phyloP scores from a whole-genome alignment of 306 rosid species.

The Ceratonia siliqua region DNA sequence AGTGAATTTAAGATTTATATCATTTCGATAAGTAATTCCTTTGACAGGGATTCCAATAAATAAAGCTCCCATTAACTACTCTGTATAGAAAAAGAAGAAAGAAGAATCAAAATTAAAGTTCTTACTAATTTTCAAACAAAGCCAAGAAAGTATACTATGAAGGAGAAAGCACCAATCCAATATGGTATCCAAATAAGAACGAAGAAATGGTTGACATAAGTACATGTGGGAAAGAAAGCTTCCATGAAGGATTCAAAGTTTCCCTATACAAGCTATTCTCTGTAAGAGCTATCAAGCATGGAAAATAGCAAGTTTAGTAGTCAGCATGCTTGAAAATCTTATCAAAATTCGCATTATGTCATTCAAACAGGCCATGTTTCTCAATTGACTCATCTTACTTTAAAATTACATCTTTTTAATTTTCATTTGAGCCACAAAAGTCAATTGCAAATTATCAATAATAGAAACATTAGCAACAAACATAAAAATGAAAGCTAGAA shows the following conservation, averaged over 20 bases:
- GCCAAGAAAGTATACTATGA: slow-evolving; percentile 14
- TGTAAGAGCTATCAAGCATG: slow-evolving; percentile 52
- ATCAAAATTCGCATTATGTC: background rate
- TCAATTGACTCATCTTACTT: background rate
- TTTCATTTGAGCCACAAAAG: slow-evolving; percentile 23
- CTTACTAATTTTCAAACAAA: slow-evolving; percentile 17
- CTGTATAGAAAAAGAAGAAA: slow-evolving; percentile 50
- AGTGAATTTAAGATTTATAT: slow-evolving; percentile 42
- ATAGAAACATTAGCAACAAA: background rate
- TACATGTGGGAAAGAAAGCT: slow-evolving; percentile 82
- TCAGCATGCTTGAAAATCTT: slow-evolving; percentile 18
- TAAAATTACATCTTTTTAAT: background rate
- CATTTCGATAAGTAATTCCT: slow-evolving; percentile 79
- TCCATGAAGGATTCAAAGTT: slow-evolving; percentile 80
- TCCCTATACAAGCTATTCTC: slow-evolving; percentile 49
- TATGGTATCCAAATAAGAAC: slow-evolving; percentile 91
- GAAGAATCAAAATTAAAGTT: slow-evolving; percentile 18
- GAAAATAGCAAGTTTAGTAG: slow-evolving; percentile 35
- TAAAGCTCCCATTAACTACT: slow-evolving; percentile 89
- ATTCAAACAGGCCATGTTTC: slow-evolving; percentile 8
- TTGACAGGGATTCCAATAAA: slow-evolving; percentile 91
- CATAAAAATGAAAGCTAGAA: slow-evolving; percentile 17
- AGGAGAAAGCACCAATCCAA: slow-evolving; percentile 66
- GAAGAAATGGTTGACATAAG: slow-evolving; percentile 75
- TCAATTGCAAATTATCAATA: slow-evolving; percentile 18